Conservation (phyloP, 345 rosid species). For the Camelina laxa region DNA sequence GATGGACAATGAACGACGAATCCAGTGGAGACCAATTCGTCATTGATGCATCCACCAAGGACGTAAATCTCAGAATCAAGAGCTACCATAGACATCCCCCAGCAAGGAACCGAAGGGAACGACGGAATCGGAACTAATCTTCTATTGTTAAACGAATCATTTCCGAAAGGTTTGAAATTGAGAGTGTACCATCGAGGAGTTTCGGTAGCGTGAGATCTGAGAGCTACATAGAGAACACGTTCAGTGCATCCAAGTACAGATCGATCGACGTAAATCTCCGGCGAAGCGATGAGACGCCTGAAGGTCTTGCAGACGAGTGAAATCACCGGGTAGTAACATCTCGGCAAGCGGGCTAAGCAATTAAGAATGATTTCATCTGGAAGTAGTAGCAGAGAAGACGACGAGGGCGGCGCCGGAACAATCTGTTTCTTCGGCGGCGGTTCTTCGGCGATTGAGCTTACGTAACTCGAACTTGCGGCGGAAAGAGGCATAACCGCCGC, state of each 20-base stretch:
- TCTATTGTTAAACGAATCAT: neutral
- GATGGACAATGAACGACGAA: slow-evolving; percentile 26
- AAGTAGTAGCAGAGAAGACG: neutral
- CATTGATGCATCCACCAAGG: slow-evolving; percentile 26
- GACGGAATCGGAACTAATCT: slow-evolving; percentile 25
- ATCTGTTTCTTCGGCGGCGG: neutral
- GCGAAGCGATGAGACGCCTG: slow-evolving; percentile 26
- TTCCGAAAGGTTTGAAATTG: slow-evolving; percentile 11
- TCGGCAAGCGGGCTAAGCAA: slow-evolving; percentile 30
- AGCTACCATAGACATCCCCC: slow-evolving; percentile 35
- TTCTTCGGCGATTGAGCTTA: neutral
- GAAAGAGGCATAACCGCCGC: slow-evolving; percentile 13
- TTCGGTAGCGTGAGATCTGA: slow-evolving; percentile 26
- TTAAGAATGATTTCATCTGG: slow-evolving; percentile 4
- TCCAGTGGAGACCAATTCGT: slow-evolving; percentile 17
- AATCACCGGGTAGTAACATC: slow-evolving; percentile 29
- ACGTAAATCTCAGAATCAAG: slow-evolving; percentile 22
- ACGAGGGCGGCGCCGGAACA: neutral
- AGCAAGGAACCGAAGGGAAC: slow-evolving; percentile 34
- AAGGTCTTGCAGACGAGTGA: slow-evolving; percentile 34
- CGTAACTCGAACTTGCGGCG: neutral
- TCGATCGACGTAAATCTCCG: slow-evolving; percentile 20
- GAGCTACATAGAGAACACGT: neutral
- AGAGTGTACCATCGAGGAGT: slow-evolving; percentile 34
- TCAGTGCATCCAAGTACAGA: neutral